A percentile compares a stretch with the other conserved stretches of the same genome.
Conservation (phyloP, 129 eudicot species). For the Artemisia tridentata region DNA sequence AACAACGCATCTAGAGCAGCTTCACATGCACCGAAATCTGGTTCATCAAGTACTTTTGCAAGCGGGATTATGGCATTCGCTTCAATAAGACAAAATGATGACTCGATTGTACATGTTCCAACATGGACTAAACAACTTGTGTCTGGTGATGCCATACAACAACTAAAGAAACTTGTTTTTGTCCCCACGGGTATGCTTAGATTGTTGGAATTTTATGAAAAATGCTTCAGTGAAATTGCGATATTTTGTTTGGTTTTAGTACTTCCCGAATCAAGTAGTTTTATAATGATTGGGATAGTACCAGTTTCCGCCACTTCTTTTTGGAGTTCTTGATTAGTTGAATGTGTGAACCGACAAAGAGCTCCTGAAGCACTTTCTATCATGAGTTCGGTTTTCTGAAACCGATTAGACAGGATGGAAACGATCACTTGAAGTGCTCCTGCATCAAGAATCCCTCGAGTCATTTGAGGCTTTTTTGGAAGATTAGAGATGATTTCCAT, state of each 20-base stretch:
- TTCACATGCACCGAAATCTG: constrained; percentile 35
- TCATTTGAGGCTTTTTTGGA: constrained; percentile 30
- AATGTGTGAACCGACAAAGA: constrained; percentile 37
- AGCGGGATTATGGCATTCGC: constrained; percentile 44
- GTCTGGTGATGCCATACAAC: constrained; percentile 31
- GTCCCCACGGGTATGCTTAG: constrained; percentile 32
- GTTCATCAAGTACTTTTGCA: constrained; percentile 34
- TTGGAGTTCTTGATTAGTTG: constrained; percentile 40
- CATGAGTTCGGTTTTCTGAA: constrained; percentile 30
- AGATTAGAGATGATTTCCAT: constrained; percentile 40
- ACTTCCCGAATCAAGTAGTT: constrained; percentile 33
- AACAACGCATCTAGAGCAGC: constrained; percentile 46
- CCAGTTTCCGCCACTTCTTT: constrained; percentile 47
- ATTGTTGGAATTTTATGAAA: constrained; percentile 40
- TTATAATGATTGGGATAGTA: constrained; percentile 30
- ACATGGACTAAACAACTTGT: constrained; percentile 32
- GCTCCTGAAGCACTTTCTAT: constrained; percentile 43
- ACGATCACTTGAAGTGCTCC: constrained; percentile 38
- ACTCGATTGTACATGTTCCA: constrained; percentile 35
- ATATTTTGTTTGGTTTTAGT: constrained; percentile 32
- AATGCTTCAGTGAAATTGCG: constrained; percentile 42
- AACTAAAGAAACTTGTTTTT: constrained; percentile 16
- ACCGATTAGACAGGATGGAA: constrained; percentile 26
- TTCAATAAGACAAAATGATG: constrained; percentile 50
- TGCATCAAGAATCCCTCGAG: constrained; percentile 36